A percentile compares a stretch with the other conserved stretches of the same genome.
These are phyloP conservation scores for Triticum monococcum DNA, from an alignment of 176 grass and related monocot genomes.

Conservation along the genomic window DNA sequence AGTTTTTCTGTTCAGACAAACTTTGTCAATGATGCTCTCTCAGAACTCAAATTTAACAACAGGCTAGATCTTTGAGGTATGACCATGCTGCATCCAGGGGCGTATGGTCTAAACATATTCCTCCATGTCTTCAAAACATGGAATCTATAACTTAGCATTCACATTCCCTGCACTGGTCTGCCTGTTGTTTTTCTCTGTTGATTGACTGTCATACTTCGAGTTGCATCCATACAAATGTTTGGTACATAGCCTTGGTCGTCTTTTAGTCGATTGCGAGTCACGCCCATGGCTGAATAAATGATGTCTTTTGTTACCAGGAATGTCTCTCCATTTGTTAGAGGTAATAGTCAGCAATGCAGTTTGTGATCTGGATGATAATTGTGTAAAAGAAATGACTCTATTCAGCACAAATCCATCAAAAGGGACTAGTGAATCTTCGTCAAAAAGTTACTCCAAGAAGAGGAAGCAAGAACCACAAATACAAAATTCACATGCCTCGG, in stretches of 20 bases:
- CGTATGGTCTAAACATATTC: neutral
- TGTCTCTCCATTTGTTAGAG: slow-evolving; percentile 70
- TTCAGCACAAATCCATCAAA: slow-evolving; percentile 32
- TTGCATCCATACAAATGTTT: slow-evolving; percentile 10
- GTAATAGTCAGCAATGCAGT: slow-evolving; percentile 68
- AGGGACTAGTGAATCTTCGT: slow-evolving; percentile 39
- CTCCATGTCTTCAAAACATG: neutral
- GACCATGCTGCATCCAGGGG: neutral
- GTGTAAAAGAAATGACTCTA: slow-evolving; percentile 34
- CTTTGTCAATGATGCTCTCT: neutral
- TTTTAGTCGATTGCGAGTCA: slow-evolving; percentile 22
- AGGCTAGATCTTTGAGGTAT: slow-evolving; percentile 7
- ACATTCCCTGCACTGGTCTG: neutral
- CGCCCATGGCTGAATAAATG: slow-evolving; percentile 31
- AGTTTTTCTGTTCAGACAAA: neutral
- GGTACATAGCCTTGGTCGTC: slow-evolving; percentile 8
- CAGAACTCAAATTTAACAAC: slow-evolving; percentile 11
- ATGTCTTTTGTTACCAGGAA: slow-evolving; percentile 54
- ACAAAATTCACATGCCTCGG: slow-evolving; percentile 28
- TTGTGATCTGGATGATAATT: slow-evolving; percentile 62
- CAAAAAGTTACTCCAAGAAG: slow-evolving; percentile 65
- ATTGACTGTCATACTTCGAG: neutral
- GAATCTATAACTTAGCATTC: neutral
- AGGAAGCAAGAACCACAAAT: slow-evolving; percentile 54
- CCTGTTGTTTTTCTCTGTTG: neutral